Percentiles rank a stretch among this genome's conserved stretches.
Conservation (phyloP, 352 stramenopile genomes). For the Phytophthora ramorum region DNA sequence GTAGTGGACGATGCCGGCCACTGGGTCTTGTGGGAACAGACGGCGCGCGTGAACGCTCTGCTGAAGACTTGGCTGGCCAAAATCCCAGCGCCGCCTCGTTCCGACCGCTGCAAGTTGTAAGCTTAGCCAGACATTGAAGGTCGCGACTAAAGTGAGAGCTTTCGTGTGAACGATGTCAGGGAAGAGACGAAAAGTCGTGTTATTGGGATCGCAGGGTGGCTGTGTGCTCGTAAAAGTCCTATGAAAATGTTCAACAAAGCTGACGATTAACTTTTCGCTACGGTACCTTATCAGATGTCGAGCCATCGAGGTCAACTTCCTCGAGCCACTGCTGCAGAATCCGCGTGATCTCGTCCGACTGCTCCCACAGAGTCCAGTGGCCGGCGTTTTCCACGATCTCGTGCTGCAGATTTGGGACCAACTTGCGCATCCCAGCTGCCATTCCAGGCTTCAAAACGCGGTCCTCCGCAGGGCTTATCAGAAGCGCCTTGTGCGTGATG, state of each 20-base stretch:
- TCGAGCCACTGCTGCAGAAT: constrained; percentile 54
- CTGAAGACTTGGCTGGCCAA: constrained; percentile 50
- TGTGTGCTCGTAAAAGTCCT: background rate
- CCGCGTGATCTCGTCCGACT: constrained; percentile 46
- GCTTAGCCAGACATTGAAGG: background rate
- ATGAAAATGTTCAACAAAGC: background rate
- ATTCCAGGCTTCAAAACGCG: constrained; percentile 61
- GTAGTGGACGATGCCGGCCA: constrained; percentile 61
- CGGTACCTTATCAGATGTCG: background rate
- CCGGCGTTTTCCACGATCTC: constrained; percentile 54
- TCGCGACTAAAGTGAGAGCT: background rate
- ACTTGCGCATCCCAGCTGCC: constrained; percentile 53
- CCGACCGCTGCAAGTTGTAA: constrained; percentile 37
- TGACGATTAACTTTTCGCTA: background rate
- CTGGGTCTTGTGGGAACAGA: constrained; percentile 72
- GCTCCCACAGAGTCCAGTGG: constrained; percentile 72
- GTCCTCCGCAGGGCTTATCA: constrained; percentile 67
- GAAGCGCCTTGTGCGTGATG: constrained; percentile 56
- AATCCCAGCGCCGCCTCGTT: constrained; percentile 12
- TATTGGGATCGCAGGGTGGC: background rate
- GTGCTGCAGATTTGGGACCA: constrained; percentile 57
- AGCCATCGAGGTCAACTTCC: constrained; percentile 7
- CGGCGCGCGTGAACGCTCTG: constrained; percentile 47
- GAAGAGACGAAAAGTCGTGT: background rate
- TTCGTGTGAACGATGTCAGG: background rate